phyloP scores from a whole-genome alignment of 768 basidiomycete genomes.

The Podaxis sp. region DNA sequence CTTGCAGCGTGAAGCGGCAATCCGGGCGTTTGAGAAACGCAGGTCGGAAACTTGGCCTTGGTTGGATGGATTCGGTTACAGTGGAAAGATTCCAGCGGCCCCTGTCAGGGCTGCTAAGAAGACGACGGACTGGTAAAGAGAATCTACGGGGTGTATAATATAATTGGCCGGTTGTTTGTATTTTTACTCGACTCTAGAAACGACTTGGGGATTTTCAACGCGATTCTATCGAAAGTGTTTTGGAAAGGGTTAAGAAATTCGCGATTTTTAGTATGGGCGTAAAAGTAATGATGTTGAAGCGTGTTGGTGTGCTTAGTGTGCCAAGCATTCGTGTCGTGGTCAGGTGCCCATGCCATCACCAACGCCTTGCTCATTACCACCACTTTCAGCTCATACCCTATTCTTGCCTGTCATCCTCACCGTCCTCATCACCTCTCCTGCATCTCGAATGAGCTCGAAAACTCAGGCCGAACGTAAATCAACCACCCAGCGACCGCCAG shows the following conservation, averaged over 20 bases:
- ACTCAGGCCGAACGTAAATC: conserved; percentile 3
- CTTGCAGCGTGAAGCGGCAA: conserved; percentile 72
- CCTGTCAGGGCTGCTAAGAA: conserved; percentile 33
- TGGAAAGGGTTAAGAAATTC: background rate
- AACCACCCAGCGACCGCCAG: background rate
- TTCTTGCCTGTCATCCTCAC: background rate
- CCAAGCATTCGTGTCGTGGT: conserved; percentile 2
- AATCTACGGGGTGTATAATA: background rate
- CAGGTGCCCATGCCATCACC: conserved; percentile 5
- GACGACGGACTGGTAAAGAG: conserved; percentile 73
- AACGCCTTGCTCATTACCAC: background rate
- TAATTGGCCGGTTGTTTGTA: background rate
- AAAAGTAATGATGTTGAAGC: background rate
- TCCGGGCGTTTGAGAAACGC: conserved; percentile 76
- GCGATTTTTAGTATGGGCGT: background rate
- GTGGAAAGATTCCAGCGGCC: conserved; percentile 68
- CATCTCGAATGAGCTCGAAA: conserved; percentile 13
- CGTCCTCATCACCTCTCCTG: background rate
- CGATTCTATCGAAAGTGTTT: background rate
- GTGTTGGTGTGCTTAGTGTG: background rate
- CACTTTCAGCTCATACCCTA: background rate
- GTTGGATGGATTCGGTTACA: conserved; percentile 94
- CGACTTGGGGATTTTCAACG: background rate
- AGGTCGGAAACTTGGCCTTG: conserved; percentile 87
- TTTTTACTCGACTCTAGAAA: conserved; percentile 4